These are phyloP conservation scores for Nemania abortiva DNA, from an alignment of 2,329 filamentous ascomycete species.

Conservation along the genomic window DNA sequence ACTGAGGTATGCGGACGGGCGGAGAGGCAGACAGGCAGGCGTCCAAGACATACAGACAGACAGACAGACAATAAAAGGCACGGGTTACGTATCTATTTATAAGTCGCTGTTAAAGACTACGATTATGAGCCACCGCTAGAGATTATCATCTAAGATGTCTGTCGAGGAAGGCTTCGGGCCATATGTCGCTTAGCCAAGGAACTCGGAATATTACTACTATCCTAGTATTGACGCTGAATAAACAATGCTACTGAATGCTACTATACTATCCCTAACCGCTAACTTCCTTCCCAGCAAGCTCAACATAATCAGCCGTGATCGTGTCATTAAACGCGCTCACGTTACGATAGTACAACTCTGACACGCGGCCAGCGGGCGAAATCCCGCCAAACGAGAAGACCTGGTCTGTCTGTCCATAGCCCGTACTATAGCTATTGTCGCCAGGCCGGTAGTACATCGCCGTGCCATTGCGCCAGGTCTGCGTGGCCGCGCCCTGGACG, in stretches of 20 bases:
- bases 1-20: neutral
- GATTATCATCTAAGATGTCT: neutral
- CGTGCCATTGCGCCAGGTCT: slow-evolving; percentile 68
- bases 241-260: neutral
- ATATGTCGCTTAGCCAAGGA: neutral
- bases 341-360: slow-evolving; percentile 68
- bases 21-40: neutral
- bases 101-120: neutral
- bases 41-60: too few species aligned
- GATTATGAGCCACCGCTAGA: neutral
- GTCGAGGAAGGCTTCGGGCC: neutral
- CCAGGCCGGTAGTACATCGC: slow-evolving; percentile 65
- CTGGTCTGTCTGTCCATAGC: slow-evolving; percentile 69
- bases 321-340: slow-evolving; percentile 56
- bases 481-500: slow-evolving; percentile 50
- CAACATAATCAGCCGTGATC: slow-evolving; percentile 37
- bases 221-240: slow-evolving; percentile 4
- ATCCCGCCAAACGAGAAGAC: slow-evolving; percentile 66
- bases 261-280: neutral
- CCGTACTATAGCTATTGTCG: slow-evolving; percentile 61
- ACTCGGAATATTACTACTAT: slow-evolving; percentile 19
- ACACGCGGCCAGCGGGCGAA: slow-evolving; percentile 42
- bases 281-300: slow-evolving; percentile 12
- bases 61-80: too few species aligned
- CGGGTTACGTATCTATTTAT: neutral